Percentiles rank a stretch among this genome's conserved stretches.
Conservation (phyloP, 352 stramenopile genomes). For the Pythium brachiatum region DNA sequence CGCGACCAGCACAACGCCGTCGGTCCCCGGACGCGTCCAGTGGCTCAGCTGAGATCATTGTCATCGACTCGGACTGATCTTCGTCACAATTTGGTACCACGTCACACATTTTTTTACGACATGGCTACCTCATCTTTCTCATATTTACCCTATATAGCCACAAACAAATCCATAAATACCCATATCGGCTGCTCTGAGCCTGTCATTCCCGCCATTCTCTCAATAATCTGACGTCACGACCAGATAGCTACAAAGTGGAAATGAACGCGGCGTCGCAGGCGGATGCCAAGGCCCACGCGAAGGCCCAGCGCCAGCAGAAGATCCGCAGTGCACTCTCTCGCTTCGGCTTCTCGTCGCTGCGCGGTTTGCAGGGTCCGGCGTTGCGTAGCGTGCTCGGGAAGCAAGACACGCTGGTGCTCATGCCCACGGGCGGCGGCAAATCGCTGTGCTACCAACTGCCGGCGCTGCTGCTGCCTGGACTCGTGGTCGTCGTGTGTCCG, state of each 20-base stretch:
- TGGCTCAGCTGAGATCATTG: slow-evolving; percentile 5
- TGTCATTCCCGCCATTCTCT: slow-evolving; percentile 6
- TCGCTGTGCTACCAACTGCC: slow-evolving; percentile 97
- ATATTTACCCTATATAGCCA: neutral
- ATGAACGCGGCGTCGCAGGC: neutral
- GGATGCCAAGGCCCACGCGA: slow-evolving; percentile 9
- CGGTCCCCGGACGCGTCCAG: neutral
- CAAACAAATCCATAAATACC: neutral
- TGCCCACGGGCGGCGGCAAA: slow-evolving; percentile 97
- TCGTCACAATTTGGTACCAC: neutral
- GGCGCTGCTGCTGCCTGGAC: slow-evolving; percentile 52
- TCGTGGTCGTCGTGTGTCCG: slow-evolving; percentile 88
- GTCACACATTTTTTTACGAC: neutral
- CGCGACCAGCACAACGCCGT: neutral
- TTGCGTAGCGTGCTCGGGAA: slow-evolving; percentile 40
- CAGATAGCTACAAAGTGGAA: too few species aligned
- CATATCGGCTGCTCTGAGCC: neutral
- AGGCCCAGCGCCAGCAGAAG: slow-evolving; percentile 40
- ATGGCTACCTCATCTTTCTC: slow-evolving; percentile 9
- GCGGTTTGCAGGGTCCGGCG: slow-evolving; percentile 40
- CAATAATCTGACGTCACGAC: too few species aligned
- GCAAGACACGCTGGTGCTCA: slow-evolving; percentile 83
- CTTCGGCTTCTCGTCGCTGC: slow-evolving; percentile 45
- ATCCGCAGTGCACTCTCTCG: slow-evolving; percentile 44
- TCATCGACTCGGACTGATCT: slow-evolving; percentile 14